Conservation (phyloP, 2,329 filamentous ascomycete species). For the Rhynchosporium graminicola region DNA sequence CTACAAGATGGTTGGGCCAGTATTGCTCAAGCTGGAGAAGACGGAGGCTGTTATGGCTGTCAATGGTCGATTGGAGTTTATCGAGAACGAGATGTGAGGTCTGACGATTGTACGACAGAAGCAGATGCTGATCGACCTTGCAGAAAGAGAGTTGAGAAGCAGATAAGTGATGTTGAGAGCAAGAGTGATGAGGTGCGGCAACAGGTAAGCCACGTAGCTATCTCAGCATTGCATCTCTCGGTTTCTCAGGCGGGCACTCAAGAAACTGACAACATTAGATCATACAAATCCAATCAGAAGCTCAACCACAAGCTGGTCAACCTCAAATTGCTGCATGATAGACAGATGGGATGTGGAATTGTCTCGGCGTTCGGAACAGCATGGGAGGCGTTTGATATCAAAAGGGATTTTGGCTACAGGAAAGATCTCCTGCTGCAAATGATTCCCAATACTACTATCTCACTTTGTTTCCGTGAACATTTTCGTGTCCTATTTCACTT, state of each 20-base stretch:
- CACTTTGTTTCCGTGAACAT: not conserved
- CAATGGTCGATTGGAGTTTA: slow-evolving; percentile 87
- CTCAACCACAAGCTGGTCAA: slow-evolving; percentile 37
- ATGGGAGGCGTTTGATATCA: slow-evolving; percentile 31
- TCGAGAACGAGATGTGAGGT: slow-evolving; percentile 85
- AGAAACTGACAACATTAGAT: slow-evolving; percentile 39
- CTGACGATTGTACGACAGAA: not conserved
- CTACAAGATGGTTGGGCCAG: slow-evolving; percentile 93
- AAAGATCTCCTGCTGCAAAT: not conserved
- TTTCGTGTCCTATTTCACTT: not conserved
- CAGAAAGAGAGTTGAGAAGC: slow-evolving; percentile 66
- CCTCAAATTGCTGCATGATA: slow-evolving; percentile 30
- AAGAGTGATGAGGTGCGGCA: slow-evolving; percentile 65
- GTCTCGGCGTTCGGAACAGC: slow-evolving; percentile 26
- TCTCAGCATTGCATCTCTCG: not conserved
- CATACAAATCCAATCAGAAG: slow-evolving; percentile 46
- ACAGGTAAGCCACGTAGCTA: slow-evolving; percentile 52
- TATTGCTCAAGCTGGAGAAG: slow-evolving; percentile 92
- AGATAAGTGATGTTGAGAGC: slow-evolving; percentile 64
- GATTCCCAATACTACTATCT: not conserved
- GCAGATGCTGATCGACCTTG: slow-evolving; percentile 19
- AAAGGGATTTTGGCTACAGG: not conserved
- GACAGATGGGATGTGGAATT: not conserved
- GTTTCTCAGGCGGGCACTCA: not conserved
- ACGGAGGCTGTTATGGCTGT: slow-evolving; percentile 88